A percentile compares a stretch with the other conserved stretches of the same genome.
Evolutionary conservation across 257 asterid species (phyloP).

Genomic region (Fraxinus excelsior): DNA sequence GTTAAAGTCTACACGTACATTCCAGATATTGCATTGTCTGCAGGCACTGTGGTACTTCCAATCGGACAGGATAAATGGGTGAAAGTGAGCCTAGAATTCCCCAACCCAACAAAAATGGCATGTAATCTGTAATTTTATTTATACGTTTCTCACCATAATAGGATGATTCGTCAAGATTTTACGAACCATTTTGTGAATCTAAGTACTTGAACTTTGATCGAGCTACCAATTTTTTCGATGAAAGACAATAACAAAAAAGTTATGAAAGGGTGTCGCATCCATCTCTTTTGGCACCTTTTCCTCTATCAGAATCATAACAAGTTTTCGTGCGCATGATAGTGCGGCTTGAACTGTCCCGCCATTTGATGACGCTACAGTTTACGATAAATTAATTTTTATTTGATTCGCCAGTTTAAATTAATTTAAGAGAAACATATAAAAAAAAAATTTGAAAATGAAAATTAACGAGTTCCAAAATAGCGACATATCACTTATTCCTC

Average conservation of each 20-base stretch:
- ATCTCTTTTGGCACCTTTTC: background rate
- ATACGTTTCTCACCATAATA: background rate
- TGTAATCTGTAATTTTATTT: background rate
- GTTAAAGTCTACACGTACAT: constrained; percentile 42
- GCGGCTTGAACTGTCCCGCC: background rate
- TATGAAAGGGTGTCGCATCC: no score
- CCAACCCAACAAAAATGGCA: constrained; percentile 24
- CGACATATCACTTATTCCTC: no score
- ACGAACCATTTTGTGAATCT: no score
- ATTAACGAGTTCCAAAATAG: no score
- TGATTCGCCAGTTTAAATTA: no score
- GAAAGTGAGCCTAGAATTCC: constrained; percentile 42
- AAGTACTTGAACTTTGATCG: no score
- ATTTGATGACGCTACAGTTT: no score
- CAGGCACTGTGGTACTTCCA: constrained; percentile 46
- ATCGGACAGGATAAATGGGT: constrained; percentile 46
- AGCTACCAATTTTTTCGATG: no score
- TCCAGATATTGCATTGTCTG: constrained; percentile 36
- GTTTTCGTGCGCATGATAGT: no score
- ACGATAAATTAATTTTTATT: constrained; percentile 7
- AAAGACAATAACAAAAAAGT: background rate
- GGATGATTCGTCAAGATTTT: background rate
- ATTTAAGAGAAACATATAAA: background rate
- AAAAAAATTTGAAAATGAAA: no score
- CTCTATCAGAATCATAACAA: no score